A percentile compares a stretch with the other conserved stretches of the same genome.
phyloP scores from a whole-genome alignment of 768 basidiomycete species.

The Lactarius pseudohatsudake region DNA sequence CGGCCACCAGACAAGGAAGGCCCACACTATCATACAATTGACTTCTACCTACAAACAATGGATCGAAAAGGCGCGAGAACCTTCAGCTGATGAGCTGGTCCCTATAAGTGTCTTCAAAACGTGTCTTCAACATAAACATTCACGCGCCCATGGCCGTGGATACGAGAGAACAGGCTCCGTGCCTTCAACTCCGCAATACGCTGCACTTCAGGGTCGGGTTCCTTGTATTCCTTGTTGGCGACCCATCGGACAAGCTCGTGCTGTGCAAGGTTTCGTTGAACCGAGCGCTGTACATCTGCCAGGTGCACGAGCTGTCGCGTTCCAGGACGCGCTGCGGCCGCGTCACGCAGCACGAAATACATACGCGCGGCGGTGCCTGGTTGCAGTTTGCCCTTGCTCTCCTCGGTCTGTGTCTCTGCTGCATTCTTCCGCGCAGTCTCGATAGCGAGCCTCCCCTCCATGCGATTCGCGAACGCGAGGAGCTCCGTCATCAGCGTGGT shows the following conservation, averaged over 20 bases:
- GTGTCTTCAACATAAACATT: conserved; percentile 16
- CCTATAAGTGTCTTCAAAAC: background rate
- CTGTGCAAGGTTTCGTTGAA: conserved; percentile 12
- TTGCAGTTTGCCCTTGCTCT: background rate
- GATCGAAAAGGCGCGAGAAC: too few species aligned
- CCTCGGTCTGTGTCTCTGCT: background rate
- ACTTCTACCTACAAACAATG: background rate
- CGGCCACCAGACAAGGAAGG: background rate
- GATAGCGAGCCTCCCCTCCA: conserved; percentile 16
- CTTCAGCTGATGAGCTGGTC: background rate
- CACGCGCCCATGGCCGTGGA: too few species aligned
- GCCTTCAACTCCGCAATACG: conserved; percentile 7
- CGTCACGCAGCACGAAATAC: conserved; percentile 8
- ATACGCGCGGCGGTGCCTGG: background rate
- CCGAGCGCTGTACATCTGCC: conserved; percentile 24
- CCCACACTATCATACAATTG: conserved; percentile 5
- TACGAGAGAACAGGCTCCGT: conserved; percentile 2
- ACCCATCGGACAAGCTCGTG: background rate
- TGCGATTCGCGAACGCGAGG: conserved; percentile 9
- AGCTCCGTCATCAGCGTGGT: conserved; percentile 20
- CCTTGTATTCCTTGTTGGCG: background rate
- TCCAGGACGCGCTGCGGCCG: conserved; percentile 2
- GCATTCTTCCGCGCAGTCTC: conserved; percentile 1
- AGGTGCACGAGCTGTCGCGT: conserved; percentile 22
- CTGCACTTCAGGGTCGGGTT: conserved; percentile 2